Percentiles rank a stretch among this genome's conserved stretches.
These are phyloP conservation scores for Aureobasidium subglaciale DNA, from an alignment of 2,329 filamentous ascomycete species.

Conservation along the genomic window DNA sequence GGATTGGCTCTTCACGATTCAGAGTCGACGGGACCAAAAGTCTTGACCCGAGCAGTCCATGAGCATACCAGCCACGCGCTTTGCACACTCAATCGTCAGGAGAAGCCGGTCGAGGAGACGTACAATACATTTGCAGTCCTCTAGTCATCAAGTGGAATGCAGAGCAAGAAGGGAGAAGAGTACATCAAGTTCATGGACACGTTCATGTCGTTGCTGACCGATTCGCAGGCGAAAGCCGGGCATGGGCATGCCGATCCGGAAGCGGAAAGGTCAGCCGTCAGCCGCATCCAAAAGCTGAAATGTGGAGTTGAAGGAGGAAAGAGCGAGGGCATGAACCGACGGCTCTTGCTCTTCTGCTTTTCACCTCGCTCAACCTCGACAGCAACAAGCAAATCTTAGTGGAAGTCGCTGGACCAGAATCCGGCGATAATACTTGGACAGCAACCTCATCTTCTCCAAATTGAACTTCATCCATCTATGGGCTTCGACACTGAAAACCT, in stretches of 20 bases:
- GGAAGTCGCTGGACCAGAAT: neutral
- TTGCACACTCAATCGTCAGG: neutral
- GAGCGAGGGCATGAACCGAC: neutral
- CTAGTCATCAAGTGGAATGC: too few relatives aligned
- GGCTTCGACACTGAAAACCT: conserved; percentile 5
- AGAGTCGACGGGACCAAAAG: neutral
- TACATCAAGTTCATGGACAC: neutral
- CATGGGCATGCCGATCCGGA: conserved; percentile 1
- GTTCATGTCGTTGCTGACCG: neutral
- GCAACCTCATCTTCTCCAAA: neutral
- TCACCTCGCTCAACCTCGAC: neutral
- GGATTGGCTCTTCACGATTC: neutral
- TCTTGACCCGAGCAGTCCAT: neutral
- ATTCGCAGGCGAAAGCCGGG: neutral
- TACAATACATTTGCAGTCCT: too few relatives aligned
- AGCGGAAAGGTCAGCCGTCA: conserved; percentile 6
- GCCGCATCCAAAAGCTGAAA: neutral
- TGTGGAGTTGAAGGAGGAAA: conserved; percentile 8
- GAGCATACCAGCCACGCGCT: neutral
- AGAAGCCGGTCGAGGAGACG: neutral
- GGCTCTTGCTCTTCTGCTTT: neutral
- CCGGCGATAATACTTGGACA: conserved; percentile 8
- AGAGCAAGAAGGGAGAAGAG: neutral
- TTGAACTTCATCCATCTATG: conserved; percentile 7
- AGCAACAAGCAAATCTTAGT: neutral